Evolutionary conservation across 345 rosid species (phyloP).

Genomic region (Melastoma malabathricum): DNA sequence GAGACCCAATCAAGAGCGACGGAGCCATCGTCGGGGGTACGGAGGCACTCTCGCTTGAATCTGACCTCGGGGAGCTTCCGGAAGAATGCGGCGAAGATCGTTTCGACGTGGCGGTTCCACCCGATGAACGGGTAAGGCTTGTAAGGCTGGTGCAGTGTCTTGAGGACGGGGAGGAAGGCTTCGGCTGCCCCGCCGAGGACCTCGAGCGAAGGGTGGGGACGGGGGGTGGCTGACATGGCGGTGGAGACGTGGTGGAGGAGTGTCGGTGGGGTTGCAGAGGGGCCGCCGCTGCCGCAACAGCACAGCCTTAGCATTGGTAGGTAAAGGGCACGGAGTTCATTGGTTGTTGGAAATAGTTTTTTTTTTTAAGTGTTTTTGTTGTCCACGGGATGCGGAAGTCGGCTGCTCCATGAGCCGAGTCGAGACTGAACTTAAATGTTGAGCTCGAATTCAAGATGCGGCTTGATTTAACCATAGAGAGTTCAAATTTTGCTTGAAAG

Average conservation of each 20-base stretch:
- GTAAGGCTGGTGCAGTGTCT: constrained; percentile 35
- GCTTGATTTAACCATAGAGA: no score
- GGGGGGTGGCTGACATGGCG: constrained; percentile 12
- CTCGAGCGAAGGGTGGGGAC: constrained; percentile 48
- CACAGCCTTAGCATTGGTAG: not conserved
- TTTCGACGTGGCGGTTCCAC: constrained; percentile 49
- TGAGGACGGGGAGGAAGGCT: constrained; percentile 41
- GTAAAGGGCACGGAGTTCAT: no score
- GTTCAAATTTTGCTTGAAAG: no score
- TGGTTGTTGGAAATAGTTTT: no score
- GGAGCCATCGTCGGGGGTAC: constrained; percentile 34
- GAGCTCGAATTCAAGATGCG: no score
- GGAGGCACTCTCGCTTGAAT: constrained; percentile 43
- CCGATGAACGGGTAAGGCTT: constrained; percentile 38
- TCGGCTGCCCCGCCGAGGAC: constrained; percentile 58
- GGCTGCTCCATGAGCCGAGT: no score
- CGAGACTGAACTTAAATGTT: no score
- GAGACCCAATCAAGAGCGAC: constrained; percentile 59
- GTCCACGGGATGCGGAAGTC: no score
- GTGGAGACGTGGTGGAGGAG: constrained; percentile 10
- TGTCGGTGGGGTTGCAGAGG: constrained; percentile 6
- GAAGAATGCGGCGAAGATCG: constrained; percentile 46
- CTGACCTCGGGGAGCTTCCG: constrained; percentile 28
- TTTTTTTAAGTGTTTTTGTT: no score
- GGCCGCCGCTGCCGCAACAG: not conserved